Conservation (phyloP, 2,329 filamentous ascomycete genomes). For the Verticillium zaregamsianum region DNA sequence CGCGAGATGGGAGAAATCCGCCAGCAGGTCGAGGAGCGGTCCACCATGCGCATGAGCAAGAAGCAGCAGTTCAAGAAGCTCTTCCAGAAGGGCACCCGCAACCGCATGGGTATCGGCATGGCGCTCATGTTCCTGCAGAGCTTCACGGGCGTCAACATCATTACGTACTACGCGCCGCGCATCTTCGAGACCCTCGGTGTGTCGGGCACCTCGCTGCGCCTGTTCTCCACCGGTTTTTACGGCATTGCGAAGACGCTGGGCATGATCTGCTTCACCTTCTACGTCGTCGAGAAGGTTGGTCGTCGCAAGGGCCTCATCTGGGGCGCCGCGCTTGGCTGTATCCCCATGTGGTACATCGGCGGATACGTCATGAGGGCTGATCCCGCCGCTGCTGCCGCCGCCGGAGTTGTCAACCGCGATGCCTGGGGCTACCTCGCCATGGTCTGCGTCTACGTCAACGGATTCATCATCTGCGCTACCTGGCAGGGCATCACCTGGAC, state of each 20-base stretch:
- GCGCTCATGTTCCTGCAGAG: constrained; percentile 42
- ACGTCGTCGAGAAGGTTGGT: constrained; percentile 43
- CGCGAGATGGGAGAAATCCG: constrained; percentile 54
- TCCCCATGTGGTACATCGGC: constrained; percentile 36
- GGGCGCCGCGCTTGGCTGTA: constrained; percentile 31
- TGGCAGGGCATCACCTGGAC: constrained; percentile 41
- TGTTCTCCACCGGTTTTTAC: constrained; percentile 36
- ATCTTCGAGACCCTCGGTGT: constrained; percentile 34
- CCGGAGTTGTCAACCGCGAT: constrained; percentile 38
- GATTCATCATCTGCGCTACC: constrained; percentile 30
- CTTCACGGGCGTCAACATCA: constrained; percentile 50
- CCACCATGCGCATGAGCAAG: constrained; percentile 22
- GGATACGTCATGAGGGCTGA: constrained; percentile 28
- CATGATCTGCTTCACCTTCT: constrained; percentile 34
- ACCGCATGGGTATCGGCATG: constrained; percentile 46
- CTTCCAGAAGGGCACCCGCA: constrained; percentile 29
- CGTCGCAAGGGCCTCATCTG: constrained; percentile 43
- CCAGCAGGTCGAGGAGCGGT: constrained; percentile 48
- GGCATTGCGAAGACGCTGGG: constrained; percentile 32
- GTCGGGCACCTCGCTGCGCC: constrained; percentile 23
- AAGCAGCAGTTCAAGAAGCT: constrained; percentile 25
- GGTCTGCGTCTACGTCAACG: constrained; percentile 41
- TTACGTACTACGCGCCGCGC: constrained; percentile 49
- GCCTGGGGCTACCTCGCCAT: constrained; percentile 40
- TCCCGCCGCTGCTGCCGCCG: constrained; percentile 32